Percentiles rank a stretch among this genome's conserved stretches.
phyloP scores from a whole-genome alignment of 2,329 filamentous ascomycete species.

The Pseudogymnoascus sp. region DNA sequence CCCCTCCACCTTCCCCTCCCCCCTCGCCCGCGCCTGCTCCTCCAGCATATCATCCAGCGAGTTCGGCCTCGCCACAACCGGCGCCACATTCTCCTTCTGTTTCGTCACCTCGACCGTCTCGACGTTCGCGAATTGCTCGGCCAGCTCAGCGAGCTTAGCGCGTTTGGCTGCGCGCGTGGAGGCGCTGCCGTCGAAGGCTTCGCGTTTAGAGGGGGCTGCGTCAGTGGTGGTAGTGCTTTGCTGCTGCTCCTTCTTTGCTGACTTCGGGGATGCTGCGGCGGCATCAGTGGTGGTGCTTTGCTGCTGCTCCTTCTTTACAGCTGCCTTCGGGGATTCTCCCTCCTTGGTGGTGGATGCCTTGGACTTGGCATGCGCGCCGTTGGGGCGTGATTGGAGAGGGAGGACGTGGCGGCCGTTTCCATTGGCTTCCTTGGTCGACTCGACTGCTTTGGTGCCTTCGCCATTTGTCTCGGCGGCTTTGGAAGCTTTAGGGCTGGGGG shows the following conservation, averaged over 20 bases:
- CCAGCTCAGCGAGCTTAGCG: not conserved
- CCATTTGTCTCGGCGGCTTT: not conserved
- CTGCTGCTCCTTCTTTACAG: not conserved
- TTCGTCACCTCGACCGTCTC: not conserved
- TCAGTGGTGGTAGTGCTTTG: not conserved
- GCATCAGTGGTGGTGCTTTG: not conserved
- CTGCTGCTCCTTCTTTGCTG: not conserved
- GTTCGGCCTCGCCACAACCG: not conserved
- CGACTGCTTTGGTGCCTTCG: not conserved
- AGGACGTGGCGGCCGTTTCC: not conserved
- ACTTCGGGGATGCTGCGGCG: not conserved
- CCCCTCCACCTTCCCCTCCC: not conserved
- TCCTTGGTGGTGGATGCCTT: not conserved
- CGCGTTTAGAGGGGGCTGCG: not conserved
- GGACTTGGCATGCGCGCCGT: not conserved
- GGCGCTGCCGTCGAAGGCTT: not conserved
- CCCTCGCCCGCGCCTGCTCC: constrained; percentile 3
- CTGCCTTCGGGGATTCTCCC: not conserved
- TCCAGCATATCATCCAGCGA: not conserved
- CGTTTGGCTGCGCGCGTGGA: not conserved
- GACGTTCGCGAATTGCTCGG: not conserved
- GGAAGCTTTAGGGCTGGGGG: not conserved
- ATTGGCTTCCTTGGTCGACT: not conserved
- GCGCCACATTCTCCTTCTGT: not conserved
- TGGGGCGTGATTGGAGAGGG: not conserved